phyloP scores from a whole-genome alignment of 805 yeast genomes.

The Metschnikowia bowlesiae region DNA sequence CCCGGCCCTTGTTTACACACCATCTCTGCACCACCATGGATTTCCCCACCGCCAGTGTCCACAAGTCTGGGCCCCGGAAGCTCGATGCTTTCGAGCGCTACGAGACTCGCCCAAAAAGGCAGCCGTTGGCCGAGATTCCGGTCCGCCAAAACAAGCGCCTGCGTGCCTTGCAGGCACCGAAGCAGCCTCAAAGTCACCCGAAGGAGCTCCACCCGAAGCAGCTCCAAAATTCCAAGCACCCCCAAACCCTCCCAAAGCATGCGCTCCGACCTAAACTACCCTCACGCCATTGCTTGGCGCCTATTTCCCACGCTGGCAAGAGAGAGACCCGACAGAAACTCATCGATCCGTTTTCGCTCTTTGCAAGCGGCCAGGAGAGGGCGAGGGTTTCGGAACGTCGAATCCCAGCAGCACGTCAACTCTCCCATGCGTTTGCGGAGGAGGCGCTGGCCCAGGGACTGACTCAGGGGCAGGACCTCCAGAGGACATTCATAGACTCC shows the following conservation, averaged over 20 bases:
- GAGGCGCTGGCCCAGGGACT: background rate
- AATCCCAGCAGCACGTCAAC: background rate
- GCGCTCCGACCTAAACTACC: no score
- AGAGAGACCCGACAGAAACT: background rate
- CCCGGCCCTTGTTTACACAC: no score
- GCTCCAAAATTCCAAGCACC: no score
- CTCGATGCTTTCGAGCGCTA: constrained; percentile 14
- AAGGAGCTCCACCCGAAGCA: no score
- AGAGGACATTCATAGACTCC: background rate
- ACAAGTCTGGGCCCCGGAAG: background rate
- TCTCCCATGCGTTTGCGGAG: background rate
- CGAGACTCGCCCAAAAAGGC: constrained; percentile 10
- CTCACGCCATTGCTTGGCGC: no score
- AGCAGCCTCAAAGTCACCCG: no score
- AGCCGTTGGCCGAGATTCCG: constrained; percentile 10
- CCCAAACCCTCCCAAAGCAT: no score
- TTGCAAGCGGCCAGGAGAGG: background rate
- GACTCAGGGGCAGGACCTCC: background rate
- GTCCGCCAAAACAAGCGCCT: background rate
- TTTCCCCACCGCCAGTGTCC: no score
- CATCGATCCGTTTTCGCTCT: background rate
- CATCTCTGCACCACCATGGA: background rate
- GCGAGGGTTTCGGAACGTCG: background rate
- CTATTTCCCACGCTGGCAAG: no score
- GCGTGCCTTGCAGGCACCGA: no score